A percentile compares a stretch with the other conserved stretches of the same genome.
Evolutionary conservation across 805 yeast genomes (phyloP).

Genomic region (Dipodascopsis uninucleata): DNA sequence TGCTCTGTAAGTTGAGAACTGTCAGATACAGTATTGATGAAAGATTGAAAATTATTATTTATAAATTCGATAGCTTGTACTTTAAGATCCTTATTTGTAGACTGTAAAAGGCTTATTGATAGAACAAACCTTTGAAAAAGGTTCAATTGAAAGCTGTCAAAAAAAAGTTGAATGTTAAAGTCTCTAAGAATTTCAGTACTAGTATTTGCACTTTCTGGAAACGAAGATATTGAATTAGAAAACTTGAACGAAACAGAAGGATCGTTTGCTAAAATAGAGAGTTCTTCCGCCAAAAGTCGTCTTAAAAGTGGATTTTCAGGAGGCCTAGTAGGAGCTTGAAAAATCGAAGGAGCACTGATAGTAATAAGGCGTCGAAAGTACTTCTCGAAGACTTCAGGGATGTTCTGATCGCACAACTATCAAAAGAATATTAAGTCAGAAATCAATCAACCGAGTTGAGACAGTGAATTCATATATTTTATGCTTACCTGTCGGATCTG

Average conservation of each 20-base stretch:
- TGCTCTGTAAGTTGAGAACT: too few relatives aligned
- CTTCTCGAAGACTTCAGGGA: conserved; percentile 37
- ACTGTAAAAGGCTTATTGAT: conserved; percentile 21
- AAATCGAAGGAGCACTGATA: conserved; percentile 28
- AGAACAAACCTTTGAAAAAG: conserved; percentile 31
- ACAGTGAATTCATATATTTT: too few relatives aligned
- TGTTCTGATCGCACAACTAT: conserved; percentile 39
- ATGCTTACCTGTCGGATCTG: conserved; percentile 47
- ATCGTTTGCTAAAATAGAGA: conserved; percentile 11
- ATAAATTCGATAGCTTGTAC: conserved; percentile 16
- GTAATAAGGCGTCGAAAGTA: conserved; percentile 37
- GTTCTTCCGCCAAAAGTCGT: conserved; percentile 26
- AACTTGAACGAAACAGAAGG: conserved; percentile 19
- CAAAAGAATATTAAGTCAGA: conserved; percentile 1
- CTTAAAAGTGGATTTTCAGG: conserved; percentile 31
- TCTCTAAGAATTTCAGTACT: conserved; percentile 35
- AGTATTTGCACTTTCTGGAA: conserved; percentile 23
- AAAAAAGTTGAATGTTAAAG: conserved; percentile 37
- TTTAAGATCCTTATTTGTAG: conserved; percentile 9
- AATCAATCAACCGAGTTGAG: not conserved
- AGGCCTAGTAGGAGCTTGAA: conserved; percentile 26
- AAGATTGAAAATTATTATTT: too few relatives aligned
- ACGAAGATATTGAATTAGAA: conserved; percentile 15
- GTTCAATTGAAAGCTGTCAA: conserved; percentile 31
- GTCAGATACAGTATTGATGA: too few relatives aligned